phyloP scores from a whole-genome alignment of 495 filamentous ascomycete genomes.

The Aspergillus mulundensis region DNA sequence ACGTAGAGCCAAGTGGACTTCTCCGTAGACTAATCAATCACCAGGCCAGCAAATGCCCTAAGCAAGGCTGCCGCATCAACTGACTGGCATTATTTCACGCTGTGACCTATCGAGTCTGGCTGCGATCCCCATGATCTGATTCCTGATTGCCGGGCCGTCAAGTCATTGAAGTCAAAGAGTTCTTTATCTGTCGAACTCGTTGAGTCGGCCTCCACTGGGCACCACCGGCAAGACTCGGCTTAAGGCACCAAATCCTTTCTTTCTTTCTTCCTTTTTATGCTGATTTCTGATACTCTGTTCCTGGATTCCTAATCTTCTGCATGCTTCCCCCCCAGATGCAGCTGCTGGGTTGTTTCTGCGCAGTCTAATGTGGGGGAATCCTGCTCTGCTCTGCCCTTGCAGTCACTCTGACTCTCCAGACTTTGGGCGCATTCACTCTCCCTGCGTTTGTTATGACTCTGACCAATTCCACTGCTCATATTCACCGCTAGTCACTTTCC shows the following conservation, averaged over 20 bases:
- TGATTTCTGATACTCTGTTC: background rate
- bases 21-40: background rate
- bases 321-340: background rate
- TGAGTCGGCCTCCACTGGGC: conserved; percentile 5
- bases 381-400: conserved; percentile 8
- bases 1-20: background rate
- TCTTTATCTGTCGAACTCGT: background rate
- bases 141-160: background rate
- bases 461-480: conserved; percentile 3
- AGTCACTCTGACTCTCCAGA: background rate
- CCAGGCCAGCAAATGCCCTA: conserved; percentile 2
- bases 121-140: conserved; percentile 2
- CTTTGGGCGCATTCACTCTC: background rate
- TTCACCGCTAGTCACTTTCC: conserved; percentile 54
- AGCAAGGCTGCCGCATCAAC: conserved; percentile 9
- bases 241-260: conserved; percentile 5
- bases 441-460: conserved; percentile 17
- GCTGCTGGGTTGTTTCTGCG: background rate
- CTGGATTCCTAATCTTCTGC: background rate
- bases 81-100: background rate
- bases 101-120: background rate
- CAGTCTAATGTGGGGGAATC: background rate
- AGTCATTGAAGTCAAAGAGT: background rate
- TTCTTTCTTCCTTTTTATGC: background rate
- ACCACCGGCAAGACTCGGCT: conserved; percentile 12